A percentile compares a stretch with the other conserved stretches of the same genome.
Evolutionary conservation across 306 rosid genomes (phyloP).

Genomic region (Rosa lucieae): DNA sequence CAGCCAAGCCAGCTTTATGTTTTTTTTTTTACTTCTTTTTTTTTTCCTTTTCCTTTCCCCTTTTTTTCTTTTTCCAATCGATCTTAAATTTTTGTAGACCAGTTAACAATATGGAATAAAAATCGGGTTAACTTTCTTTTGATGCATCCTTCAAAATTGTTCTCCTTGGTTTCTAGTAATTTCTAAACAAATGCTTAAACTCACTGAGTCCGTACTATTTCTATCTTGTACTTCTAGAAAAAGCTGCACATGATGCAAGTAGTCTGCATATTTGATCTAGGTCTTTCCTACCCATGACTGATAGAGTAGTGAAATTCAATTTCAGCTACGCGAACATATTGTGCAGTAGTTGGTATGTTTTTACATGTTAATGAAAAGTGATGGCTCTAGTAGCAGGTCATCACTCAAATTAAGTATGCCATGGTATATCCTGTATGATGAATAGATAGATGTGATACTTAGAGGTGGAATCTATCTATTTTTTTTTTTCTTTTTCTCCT

Average conservation of each 20-base stretch:
- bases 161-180: conserved; percentile 3
- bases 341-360: neutral
- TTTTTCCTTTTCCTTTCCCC: neutral
- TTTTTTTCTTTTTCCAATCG: neutral
- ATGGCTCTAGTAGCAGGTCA: neutral
- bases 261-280: neutral
- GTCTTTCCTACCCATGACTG: neutral
- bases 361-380: neutral
- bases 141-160: neutral
- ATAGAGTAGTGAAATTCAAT: neutral
- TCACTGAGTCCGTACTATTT: neutral
- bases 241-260: neutral
- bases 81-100: neutral
- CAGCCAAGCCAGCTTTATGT: neutral
- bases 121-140: neutral
- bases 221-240: neutral
- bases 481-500: no score
- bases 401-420: neutral
- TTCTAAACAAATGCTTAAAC: neutral
- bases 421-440: neutral
- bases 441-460: neutral
- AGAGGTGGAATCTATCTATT: neutral
- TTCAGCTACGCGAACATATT: neutral
- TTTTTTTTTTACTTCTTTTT: neutral
- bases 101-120: neutral